phyloP scores from a whole-genome alignment of 1,284 basidiomycete genomes.

The Hortiboletus rubellus region DNA sequence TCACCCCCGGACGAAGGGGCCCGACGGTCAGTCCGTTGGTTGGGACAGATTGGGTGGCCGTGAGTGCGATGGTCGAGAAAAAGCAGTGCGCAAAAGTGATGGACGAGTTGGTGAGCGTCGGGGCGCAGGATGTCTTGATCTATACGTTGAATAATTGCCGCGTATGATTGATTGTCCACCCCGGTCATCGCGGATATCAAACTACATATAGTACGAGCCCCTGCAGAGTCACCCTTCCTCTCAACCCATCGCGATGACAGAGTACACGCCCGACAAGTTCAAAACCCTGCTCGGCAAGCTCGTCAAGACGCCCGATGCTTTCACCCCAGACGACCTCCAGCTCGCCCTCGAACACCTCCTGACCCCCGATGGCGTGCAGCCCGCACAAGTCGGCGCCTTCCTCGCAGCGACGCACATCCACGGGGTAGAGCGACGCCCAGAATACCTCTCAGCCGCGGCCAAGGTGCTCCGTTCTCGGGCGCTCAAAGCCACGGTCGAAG shows the following conservation, averaged over 20 bases:
- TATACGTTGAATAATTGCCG: constrained; percentile 93
- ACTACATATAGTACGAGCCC: background rate
- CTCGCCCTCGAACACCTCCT: constrained; percentile 74
- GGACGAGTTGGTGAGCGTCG: constrained; percentile 82
- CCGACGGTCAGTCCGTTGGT: constrained; percentile 91
- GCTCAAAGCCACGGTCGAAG: constrained; percentile 58
- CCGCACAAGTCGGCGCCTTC: constrained; percentile 81
- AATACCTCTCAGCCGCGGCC: constrained; percentile 77
- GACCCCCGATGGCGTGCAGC: constrained; percentile 58
- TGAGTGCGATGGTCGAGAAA: constrained; percentile 92
- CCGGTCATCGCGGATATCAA: too few relatives aligned
- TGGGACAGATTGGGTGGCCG: constrained; percentile 84
- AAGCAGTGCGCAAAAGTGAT: constrained; percentile 83
- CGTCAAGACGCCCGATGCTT: constrained; percentile 74
- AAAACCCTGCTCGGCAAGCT: constrained; percentile 74
- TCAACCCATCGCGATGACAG: constrained; percentile 16
- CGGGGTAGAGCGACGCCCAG: constrained; percentile 71
- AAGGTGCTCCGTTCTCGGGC: constrained; percentile 69
- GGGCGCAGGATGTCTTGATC: constrained; percentile 90
- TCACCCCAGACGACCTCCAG: constrained; percentile 70
- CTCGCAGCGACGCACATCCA: constrained; percentile 80
- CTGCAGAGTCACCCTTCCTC: background rate
- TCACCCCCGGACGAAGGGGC: constrained; percentile 90
- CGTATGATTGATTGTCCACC: constrained; percentile 43
- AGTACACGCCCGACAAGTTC: constrained; percentile 60